Evolutionary conservation across 352 stramenopile species (phyloP), one percentile per base, ranked within the genome.

Genomic region (Phytophthora lateralis): DNA sequence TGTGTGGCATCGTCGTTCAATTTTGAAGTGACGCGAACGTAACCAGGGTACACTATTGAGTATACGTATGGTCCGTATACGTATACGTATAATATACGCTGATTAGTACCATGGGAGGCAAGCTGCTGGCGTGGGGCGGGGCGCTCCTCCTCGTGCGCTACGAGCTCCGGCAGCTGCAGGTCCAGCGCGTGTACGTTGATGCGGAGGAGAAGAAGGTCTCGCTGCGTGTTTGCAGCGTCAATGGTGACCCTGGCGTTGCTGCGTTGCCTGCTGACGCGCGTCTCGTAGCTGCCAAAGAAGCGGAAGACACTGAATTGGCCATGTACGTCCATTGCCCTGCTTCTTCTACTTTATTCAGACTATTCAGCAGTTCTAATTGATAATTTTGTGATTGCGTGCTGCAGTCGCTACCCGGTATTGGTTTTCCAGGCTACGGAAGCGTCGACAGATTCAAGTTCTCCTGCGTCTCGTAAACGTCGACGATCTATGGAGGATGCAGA

Each of bases 261-360:
- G 35, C 41, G 17, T 29, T 85, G 38, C 69, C 73, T 14, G n/a
- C 24, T 3, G 46, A 69, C 11, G 71, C 75, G 27, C 50, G 29
- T 8, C 69, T 88, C 17, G 63, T 82, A 9, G 75, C 65, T 18
- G 71, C 66, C 5, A 70, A 71, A 44, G 66, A 78, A 53, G 71
- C 84, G 41, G 63, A 76, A 55, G 63, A 82, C 44, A 38, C 51
- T 0, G 39, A 67, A 5, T 50, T 84, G n/a, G 75, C 71, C 44
- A 69, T 55, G 78, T 88, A 60, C 51, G 68, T 76, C 43, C 14
- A 21, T 43, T 18, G 17, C n/a, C 11, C 6, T 32, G 27, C 27
- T 32, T 45, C 12, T 45, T 8, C 18, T 15, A 26, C 17, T 14
- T 45, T 45, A 18, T 18, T 39, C 6, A 17, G 14, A 8, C 1